phyloP scores from a whole-genome alignment of 805 yeast species.

The Saturnispora besseyi region DNA sequence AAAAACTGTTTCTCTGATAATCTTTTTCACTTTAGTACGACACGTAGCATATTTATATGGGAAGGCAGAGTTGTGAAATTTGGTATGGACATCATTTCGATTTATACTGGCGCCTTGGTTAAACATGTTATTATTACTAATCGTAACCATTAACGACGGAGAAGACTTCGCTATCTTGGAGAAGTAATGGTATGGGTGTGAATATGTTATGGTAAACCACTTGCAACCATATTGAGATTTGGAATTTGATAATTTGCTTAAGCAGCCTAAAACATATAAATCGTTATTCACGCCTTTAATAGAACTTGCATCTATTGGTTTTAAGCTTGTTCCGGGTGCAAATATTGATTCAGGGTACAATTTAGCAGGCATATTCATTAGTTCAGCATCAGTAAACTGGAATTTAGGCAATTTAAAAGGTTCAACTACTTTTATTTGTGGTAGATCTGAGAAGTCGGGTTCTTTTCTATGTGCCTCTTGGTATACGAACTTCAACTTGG shows the following conservation, averaged over 20 bases:
- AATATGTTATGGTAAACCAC: conserved; percentile 19
- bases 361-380: conserved; percentile 11
- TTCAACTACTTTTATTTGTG: conserved; percentile 1
- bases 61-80: conserved; percentile 9
- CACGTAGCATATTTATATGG: conserved; percentile 22
- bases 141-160: conserved; percentile 24
- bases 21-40: conserved; percentile 18
- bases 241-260: conserved; percentile 6
- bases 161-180: conserved; percentile 25
- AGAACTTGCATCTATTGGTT: conserved; percentile 12
- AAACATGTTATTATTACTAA: conserved; percentile 33
- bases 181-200: conserved; percentile 17
- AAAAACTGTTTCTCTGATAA: conserved; percentile 16
- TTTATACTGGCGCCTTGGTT: conserved; percentile 12
- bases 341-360: conserved; percentile 13
- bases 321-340: conserved; percentile 10
- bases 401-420: conserved; percentile 8
- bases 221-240: conserved; percentile 15
- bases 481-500: background rate
- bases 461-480: background rate
- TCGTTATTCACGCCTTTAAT: conserved; percentile 21
- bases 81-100: conserved; percentile 1
- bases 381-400: conserved; percentile 9
- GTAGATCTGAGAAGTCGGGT: background rate
- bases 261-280: conserved; percentile 12